These are phyloP conservation scores for Penicillium robsamsonii DNA, from an alignment of 495 filamentous ascomycete genomes.

Conservation along the genomic window DNA sequence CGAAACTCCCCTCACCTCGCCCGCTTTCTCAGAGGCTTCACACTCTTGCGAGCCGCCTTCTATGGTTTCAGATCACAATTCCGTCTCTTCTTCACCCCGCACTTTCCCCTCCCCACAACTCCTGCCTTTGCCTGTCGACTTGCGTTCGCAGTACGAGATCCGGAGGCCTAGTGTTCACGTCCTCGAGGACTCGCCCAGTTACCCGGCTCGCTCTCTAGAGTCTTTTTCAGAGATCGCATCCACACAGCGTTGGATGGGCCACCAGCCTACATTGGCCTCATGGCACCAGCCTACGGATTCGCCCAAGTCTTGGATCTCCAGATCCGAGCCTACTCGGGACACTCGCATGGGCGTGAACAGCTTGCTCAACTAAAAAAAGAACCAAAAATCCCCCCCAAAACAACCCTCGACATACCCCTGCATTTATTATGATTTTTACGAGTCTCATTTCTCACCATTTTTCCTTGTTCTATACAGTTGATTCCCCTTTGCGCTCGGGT, in stretches of 20 bases:
- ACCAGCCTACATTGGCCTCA: conserved; percentile 28
- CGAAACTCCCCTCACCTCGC: conserved; percentile 68
- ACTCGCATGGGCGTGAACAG: conserved; percentile 46
- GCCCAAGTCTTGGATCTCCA: conserved; percentile 26
- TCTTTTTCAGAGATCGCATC: conserved; percentile 32
- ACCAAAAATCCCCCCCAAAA: background rate
- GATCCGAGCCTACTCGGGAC: conserved; percentile 35
- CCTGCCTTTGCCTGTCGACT: conserved; percentile 38
- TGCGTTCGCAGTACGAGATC: conserved; percentile 35
- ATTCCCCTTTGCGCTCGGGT: conserved; percentile 21
- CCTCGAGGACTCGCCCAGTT: conserved; percentile 32
- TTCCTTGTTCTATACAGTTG: conserved; percentile 21
- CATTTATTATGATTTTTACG: conserved; percentile 15
- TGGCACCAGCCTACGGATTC: conserved; percentile 32
- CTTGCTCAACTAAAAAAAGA: conserved; percentile 34
- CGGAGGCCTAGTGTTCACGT: conserved; percentile 32
- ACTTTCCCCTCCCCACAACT: conserved; percentile 45
- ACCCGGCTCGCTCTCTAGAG: conserved; percentile 27
- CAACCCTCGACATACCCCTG: background rate
- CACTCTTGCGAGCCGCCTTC: conserved; percentile 64
- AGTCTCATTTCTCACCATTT: conserved; percentile 13
- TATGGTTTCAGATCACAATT: conserved; percentile 68
- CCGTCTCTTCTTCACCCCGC: conserved; percentile 56
- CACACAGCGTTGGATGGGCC: conserved; percentile 36
- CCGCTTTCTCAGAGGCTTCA: conserved; percentile 60